phyloP scores from a whole-genome alignment of 2,329 filamentous ascomycete genomes.

The Cadophora gregata region DNA sequence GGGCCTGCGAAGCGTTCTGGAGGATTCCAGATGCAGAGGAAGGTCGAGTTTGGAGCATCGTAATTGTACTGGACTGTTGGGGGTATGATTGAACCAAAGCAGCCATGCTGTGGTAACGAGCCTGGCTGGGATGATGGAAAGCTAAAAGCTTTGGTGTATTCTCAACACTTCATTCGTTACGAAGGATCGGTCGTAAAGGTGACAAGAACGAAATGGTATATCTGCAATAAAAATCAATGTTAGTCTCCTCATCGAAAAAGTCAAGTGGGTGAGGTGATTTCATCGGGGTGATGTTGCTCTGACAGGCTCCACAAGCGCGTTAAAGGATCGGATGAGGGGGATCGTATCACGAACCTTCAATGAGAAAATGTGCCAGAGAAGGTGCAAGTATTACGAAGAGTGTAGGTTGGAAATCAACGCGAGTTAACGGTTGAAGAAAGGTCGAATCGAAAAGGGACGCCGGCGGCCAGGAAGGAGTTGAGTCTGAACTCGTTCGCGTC shows the following conservation, averaged over 20 bases:
- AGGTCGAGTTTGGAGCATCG: constrained; percentile 77
- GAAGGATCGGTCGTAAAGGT: constrained; percentile 19
- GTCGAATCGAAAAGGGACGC: constrained; percentile 56
- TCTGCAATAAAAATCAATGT: constrained; percentile 26
- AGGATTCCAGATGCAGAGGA: constrained; percentile 64
- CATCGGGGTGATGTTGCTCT: constrained; percentile 32
- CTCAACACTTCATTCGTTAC: constrained; percentile 34
- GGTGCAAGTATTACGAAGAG: constrained; percentile 43
- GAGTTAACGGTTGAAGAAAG: constrained; percentile 49
- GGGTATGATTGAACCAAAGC: constrained; percentile 83
- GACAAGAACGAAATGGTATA: constrained; percentile 21
- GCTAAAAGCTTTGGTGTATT: constrained; percentile 31
- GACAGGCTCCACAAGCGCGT: constrained; percentile 26
- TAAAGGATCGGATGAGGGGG: constrained; percentile 20
- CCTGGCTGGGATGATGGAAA: constrained; percentile 33
- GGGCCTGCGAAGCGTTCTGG: constrained; percentile 43
- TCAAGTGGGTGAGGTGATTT: constrained; percentile 1
- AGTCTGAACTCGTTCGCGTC: constrained; percentile 36
- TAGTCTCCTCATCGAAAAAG: constrained; percentile 6
- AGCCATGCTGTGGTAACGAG: constrained; percentile 67
- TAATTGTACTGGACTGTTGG: constrained; percentile 74
- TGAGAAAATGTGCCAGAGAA: constrained; percentile 34
- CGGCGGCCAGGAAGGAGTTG: constrained; percentile 56
- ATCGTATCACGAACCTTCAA: constrained; percentile 42
- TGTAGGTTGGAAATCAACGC: constrained; percentile 42